These are phyloP conservation scores for Macroventuria anomochaeta DNA, from an alignment of 2,329 filamentous ascomycete species.

Conservation along the genomic window DNA sequence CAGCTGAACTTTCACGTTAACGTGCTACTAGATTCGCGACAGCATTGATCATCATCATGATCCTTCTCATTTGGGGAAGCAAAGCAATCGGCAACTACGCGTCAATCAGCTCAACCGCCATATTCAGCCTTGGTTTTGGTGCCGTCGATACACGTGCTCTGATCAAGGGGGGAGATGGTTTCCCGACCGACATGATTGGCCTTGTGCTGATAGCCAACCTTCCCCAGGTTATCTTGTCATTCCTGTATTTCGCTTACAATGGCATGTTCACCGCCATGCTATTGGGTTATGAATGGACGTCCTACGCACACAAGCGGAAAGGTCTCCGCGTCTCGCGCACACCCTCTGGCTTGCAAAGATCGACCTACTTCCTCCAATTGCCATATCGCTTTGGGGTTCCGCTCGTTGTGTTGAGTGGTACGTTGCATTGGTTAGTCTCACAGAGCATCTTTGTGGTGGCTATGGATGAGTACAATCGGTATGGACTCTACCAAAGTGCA, in stretches of 20 bases:
- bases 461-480: background rate
- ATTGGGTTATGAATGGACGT: too few species aligned
- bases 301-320: too few species aligned
- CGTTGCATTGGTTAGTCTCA: too few species aligned
- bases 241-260: conserved; percentile 58
- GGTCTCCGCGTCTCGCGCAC: too few species aligned
- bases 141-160: conserved; percentile 1
- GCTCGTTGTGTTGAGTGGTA: too few species aligned
- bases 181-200: background rate
- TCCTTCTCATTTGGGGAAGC: background rate
- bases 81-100: background rate
- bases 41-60: background rate
- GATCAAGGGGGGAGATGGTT: background rate
- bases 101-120: background rate
- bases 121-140: conserved; percentile 1
- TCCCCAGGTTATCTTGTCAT: conserved; percentile 55
- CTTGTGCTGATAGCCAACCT: conserved; percentile 52
- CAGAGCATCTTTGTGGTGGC: too few species aligned
- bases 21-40: background rate
- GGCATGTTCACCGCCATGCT: conserved; percentile 56
- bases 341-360: too few species aligned
- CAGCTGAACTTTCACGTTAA: background rate
- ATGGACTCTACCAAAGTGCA: background rate
- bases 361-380: too few species aligned
- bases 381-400: too few species aligned